Base-by-base conservation (phyloP, 1,284 basidiomycete genomes). In the Coriolopsis trogii region DNA sequence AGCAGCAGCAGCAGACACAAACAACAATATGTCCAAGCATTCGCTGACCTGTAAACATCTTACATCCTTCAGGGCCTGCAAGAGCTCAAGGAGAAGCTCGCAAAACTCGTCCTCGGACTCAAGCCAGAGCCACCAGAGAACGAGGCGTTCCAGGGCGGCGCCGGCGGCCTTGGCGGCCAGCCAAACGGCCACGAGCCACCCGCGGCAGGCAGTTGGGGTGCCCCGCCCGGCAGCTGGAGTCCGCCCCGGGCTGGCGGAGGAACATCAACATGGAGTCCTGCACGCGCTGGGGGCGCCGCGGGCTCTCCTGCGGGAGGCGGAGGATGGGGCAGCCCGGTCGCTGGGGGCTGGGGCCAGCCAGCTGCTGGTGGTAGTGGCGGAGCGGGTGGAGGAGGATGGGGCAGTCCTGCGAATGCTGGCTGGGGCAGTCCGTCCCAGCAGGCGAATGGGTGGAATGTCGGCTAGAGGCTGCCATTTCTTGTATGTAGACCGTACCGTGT, bases 11-110 rank as follows among this genome's bases (percentile, higher is more conserved):
- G n/a, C n/a, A n/a, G n/a, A n/a, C n/a, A n/a, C n/a, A n/a, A n/a
- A n/a, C n/a, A n/a, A n/a, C n/a, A n/a, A n/a, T n/a, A n/a, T n/a
- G n/a, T n/a, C n/a, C n/a, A n/a, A n/a, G n/a, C n/a, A n/a, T n/a
- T n/a, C n/a, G n/a, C n/a, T n/a, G 9, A n/a, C 1, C 15, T 34
- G 10, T 16, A 18, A n/a, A 16, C n/a, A 34, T 34, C 16, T 10
- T n/a, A 16, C 16, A 2, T 25, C 13, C n/a, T 24, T 18, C 68
- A 94, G 85, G 92, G 91, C 28, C 78, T 95, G 21, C 79, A 84
- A 41, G 87, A 93, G 67, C 77, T 95, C 12, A 87, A 91, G 64
- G 84, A 82, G 42, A 93, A 93, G 67, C 77, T 95, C 30, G 92
- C 88, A 4, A 87, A 86, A 57, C 76, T 95, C 51, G 87, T 93